phyloP scores from a whole-genome alignment of 306 rosid species.

The Quercus variabilis region DNA sequence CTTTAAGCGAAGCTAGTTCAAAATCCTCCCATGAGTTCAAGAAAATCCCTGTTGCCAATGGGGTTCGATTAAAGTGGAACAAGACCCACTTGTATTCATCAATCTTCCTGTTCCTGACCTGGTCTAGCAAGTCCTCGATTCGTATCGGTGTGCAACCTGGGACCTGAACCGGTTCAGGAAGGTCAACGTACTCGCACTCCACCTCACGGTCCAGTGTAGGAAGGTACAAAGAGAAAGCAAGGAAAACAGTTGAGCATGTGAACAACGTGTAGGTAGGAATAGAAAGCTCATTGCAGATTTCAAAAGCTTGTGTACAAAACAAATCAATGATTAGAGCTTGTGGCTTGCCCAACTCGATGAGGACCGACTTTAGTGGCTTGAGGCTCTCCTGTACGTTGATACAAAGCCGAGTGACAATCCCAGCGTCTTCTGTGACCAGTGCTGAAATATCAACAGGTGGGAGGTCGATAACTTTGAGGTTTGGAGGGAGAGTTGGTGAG shows the following conservation, averaged over 20 bases:
- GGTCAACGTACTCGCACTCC: conserved; percentile 39
- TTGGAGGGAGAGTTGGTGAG: conserved; percentile 19
- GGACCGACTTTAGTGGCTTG: conserved; percentile 13
- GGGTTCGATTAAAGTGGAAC: conserved; percentile 16
- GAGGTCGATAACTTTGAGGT: conserved; percentile 31
- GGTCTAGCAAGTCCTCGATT: conserved; percentile 33
- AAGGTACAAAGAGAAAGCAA: conserved; percentile 32
- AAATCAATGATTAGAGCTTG: conserved; percentile 35
- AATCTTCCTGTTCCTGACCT: conserved; percentile 21
- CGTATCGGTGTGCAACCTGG: conserved; percentile 36
- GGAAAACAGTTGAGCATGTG: conserved; percentile 30
- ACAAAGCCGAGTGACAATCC: conserved; percentile 10
- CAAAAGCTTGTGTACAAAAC: conserved; percentile 42
- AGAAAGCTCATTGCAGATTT: conserved; percentile 16
- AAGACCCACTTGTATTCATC: conserved; percentile 41
- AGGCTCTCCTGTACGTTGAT: conserved; percentile 20
- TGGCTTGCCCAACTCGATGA: conserved; percentile 14
- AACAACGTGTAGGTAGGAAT: conserved; percentile 31
- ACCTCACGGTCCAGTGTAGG: conserved; percentile 44
- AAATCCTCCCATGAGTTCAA: conserved; percentile 44
- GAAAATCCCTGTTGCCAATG: conserved; percentile 25
- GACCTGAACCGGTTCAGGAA: conserved; percentile 30
- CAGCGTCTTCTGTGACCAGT: neutral
- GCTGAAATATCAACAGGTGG: conserved; percentile 7
- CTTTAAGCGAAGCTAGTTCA: conserved; percentile 23